Base-by-base conservation (phyloP, 139 green algal species). In the Deuterostichococcus epilithicus region DNA sequence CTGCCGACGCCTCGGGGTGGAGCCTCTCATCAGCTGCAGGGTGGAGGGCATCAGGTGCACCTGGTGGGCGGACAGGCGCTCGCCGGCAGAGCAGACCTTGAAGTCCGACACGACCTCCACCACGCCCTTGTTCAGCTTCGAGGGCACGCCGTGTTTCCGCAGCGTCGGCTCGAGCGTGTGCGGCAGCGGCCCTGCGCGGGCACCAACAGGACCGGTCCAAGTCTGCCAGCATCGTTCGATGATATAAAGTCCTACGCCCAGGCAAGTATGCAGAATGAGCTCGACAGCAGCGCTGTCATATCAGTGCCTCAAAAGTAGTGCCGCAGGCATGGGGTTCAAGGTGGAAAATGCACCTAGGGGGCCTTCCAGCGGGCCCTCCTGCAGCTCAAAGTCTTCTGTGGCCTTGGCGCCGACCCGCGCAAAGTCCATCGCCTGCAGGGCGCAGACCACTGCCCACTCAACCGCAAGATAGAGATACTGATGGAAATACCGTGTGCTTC, bases 111-210 rank as follows among this genome's bases (percentile, higher is more conserved):
- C 73, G 66, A 97, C 82, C 85, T 97, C 91, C 73, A 98, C 91
- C 35, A 97, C 90, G 0, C 94, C 94, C 81, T 94, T 95, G 84
- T 96, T 93, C 4, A 99, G 90, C 72, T 88, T 87, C 1, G 93
- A 96, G 63, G 96, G 96, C 83, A 99, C 83, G 13, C 95, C 95
- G 76, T 96, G 87, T 78, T 94, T 90, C 13, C 96, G 86, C 75
- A 99, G 88, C 37, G 86, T 83, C 3, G 95, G 94, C 86, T 99
- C 96, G 76, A 99, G 74, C 15, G 97, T 98, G 88, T 99, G 96
- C 30, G 85, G 83, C 69, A 99, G 85, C 6, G 91, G 90, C 25
- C 83, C 73, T 32, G 52, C 52, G 28, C 42, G n/a, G n/a, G n/a
- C n/a, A n/a, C n/a, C n/a, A n/a, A n/a, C n/a, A n/a, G n/a, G n/a